Percentiles rank a stretch among this genome's conserved stretches.
Evolutionary conservation across 2,329 filamentous ascomycete genomes (phyloP).

Genomic region (Elsinoe batatas): DNA sequence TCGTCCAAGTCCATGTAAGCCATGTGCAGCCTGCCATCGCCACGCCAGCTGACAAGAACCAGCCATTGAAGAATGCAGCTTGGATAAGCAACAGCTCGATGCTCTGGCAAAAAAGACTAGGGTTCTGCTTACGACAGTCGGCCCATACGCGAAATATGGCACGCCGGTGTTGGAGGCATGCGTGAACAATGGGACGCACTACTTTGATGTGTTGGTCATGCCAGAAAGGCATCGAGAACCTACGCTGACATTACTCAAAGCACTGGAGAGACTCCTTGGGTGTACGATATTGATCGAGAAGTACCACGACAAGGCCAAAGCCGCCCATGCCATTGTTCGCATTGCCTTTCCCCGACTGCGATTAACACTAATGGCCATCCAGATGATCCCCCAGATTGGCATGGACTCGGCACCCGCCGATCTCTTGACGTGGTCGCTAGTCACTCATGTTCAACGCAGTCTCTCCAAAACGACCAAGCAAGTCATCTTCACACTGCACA

Average conservation of each 20-base stretch:
- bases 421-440: slow-evolving; percentile 43
- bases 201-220: slow-evolving; percentile 47
- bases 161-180: slow-evolving; percentile 55
- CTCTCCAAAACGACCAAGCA: slow-evolving; percentile 42
- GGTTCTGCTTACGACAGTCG: slow-evolving; percentile 51
- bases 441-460: slow-evolving; percentile 43
- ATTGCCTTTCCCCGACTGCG: neutral
- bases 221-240: neutral
- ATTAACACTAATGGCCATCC: neutral
- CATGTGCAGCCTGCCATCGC: neutral
- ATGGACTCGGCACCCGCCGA: slow-evolving; percentile 54
- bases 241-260: slow-evolving; percentile 20
- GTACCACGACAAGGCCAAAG: slow-evolving; percentile 50
- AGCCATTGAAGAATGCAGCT: slow-evolving; percentile 34
- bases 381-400: slow-evolving; percentile 49
- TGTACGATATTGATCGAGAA: slow-evolving; percentile 53
- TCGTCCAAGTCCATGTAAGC: slow-evolving; percentile 56
- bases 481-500: slow-evolving; percentile 44
- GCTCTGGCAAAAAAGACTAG: slow-evolving; percentile 45
- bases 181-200: slow-evolving; percentile 55
- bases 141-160: slow-evolving; percentile 56
- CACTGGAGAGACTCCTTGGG: slow-evolving; percentile 56
- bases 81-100: slow-evolving; percentile 42
- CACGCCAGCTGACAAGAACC: neutral
- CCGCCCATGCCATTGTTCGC: slow-evolving; percentile 44